Evolutionary conservation across 192 early-diverging fungal species (phyloP).

Genomic region (Backusella liffmaniae): DNA sequence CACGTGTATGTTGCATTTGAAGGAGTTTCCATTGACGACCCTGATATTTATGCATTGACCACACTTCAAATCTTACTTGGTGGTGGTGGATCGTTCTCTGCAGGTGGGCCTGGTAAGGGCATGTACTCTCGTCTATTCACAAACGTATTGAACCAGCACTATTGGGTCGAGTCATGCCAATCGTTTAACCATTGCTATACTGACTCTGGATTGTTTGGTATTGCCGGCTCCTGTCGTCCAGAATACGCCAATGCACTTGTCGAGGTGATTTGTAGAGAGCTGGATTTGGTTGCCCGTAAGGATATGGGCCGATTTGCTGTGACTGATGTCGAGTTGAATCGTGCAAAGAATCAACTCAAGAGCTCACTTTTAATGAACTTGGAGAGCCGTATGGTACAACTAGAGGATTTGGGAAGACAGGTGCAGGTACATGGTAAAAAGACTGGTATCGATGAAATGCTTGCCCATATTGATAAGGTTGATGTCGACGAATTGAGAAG

Average conservation of each 20-base stretch:
- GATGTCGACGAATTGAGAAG: slow-evolving; percentile 70
- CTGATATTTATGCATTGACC: slow-evolving; percentile 92
- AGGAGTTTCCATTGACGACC: slow-evolving; percentile 74
- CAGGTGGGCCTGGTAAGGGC: slow-evolving; percentile 97
- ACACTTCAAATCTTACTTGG: slow-evolving; percentile 89
- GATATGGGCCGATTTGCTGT: slow-evolving; percentile 40
- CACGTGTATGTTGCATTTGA: slow-evolving; percentile 93
- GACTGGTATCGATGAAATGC: slow-evolving; percentile 75
- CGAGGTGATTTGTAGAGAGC: slow-evolving; percentile 82
- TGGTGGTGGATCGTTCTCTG: slow-evolving; percentile 94
- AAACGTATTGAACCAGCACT: slow-evolving; percentile 89
- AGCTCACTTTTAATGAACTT: slow-evolving; percentile 91
- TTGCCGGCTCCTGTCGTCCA: slow-evolving; percentile 82
- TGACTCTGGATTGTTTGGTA: slow-evolving; percentile 92
- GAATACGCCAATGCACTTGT: slow-evolving; percentile 70
- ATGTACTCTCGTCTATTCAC: slow-evolving; percentile 98
- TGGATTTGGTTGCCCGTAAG: slow-evolving; percentile 65
- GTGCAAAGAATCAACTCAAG: slow-evolving; percentile 97
- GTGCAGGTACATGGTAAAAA: slow-evolving; percentile 71
- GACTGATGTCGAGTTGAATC: slow-evolving; percentile 61
- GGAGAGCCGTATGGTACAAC: slow-evolving; percentile 88
- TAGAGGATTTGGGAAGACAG: slow-evolving; percentile 95
- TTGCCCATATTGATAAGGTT: slow-evolving; percentile 76
- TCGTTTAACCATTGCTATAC: slow-evolving; percentile 90
- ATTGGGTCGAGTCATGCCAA: slow-evolving; percentile 95